Evolutionary conservation across 192 early-diverging fungal genomes (phyloP).

Genomic region (Podila minutissima): DNA sequence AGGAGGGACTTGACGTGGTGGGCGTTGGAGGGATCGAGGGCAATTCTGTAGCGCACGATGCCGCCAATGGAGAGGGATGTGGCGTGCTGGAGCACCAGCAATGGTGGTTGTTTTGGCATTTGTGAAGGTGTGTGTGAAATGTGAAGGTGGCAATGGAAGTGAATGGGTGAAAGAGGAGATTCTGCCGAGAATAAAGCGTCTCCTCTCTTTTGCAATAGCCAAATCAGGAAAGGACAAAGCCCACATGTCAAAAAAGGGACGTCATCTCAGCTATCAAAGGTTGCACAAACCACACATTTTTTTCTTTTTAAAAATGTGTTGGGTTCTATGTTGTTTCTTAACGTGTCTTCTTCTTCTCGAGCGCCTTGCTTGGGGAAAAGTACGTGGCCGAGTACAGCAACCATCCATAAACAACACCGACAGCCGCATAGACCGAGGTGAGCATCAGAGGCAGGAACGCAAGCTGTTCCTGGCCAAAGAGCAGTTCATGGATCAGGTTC

Average conservation of each 20-base stretch:
- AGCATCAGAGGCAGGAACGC: slow-evolving; percentile 87
- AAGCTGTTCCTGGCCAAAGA: slow-evolving; percentile 61
- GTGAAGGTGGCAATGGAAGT: too few species aligned
- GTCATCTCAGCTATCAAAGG: too few species aligned
- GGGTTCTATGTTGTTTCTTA: neutral
- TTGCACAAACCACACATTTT: too few species aligned
- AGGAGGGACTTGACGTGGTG: slow-evolving; percentile 14
- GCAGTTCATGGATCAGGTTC: slow-evolving; percentile 61
- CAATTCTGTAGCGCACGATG: slow-evolving; percentile 42
- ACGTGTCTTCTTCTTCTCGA: slow-evolving; percentile 39
- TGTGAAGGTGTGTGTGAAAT: too few species aligned
- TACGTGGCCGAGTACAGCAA: slow-evolving; percentile 53
- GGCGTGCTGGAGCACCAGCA: slow-evolving; percentile 25
- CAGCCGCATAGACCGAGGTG: slow-evolving; percentile 78
- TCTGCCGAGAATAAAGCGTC: neutral
- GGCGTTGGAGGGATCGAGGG: slow-evolving; percentile 2
- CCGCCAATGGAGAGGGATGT: slow-evolving; percentile 36
- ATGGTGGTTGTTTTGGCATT: slow-evolving; percentile 1
- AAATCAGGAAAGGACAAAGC: neutral
- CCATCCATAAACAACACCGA: slow-evolving; percentile 82
- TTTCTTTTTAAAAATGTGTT: too few species aligned
- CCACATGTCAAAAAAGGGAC: neutral
- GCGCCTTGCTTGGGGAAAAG: slow-evolving; percentile 36
- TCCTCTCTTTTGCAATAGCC: neutral
- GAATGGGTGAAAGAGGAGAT: too few species aligned